Conservation (phyloP, 2,329 filamentous ascomycete genomes). For the Fusarium subglutinans region DNA sequence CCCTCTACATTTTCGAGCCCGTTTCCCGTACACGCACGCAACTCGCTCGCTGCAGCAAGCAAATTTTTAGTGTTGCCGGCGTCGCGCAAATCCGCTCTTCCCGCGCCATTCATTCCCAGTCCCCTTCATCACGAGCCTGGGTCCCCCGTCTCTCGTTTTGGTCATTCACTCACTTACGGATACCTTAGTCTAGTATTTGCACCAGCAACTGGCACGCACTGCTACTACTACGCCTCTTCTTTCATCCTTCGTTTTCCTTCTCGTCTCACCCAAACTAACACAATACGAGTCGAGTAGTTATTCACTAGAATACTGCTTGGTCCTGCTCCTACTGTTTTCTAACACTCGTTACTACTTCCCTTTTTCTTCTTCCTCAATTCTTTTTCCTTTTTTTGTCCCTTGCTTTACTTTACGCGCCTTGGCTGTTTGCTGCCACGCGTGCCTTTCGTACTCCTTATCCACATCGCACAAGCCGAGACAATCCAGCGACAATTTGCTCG, state of each 20-base stretch:
- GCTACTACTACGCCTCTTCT: conserved; percentile 14
- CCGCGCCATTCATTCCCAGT: conserved; percentile 23
- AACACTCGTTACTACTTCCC: conserved; percentile 25
- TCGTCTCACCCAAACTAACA: conserved; percentile 19
- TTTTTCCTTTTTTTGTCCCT: neutral
- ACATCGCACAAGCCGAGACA: conserved; percentile 31
- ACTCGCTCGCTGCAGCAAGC: conserved; percentile 2
- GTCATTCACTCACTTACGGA: neutral
- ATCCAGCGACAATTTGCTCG: conserved; percentile 24
- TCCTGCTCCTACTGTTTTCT: conserved; percentile 17
- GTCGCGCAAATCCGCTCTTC: conserved; percentile 27
- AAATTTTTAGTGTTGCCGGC: conserved; percentile 22
- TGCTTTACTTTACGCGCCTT: conserved; percentile 5
- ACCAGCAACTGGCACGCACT: neutral
- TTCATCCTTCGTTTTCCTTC: conserved; percentile 24
- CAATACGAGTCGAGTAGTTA: conserved; percentile 13
- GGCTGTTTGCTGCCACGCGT: conserved; percentile 24
- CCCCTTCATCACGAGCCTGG: conserved; percentile 6
- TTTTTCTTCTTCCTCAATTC: neutral
- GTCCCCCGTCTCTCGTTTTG: conserved; percentile 7
- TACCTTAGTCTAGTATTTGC: neutral
- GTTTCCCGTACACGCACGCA: conserved; percentile 11
- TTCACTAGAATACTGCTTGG: conserved; percentile 19
- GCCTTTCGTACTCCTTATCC: conserved; percentile 24
- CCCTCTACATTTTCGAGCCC: conserved; percentile 12